phyloP scores from a whole-genome alignment of 306 rosid species.

The Vicia faba region DNA sequence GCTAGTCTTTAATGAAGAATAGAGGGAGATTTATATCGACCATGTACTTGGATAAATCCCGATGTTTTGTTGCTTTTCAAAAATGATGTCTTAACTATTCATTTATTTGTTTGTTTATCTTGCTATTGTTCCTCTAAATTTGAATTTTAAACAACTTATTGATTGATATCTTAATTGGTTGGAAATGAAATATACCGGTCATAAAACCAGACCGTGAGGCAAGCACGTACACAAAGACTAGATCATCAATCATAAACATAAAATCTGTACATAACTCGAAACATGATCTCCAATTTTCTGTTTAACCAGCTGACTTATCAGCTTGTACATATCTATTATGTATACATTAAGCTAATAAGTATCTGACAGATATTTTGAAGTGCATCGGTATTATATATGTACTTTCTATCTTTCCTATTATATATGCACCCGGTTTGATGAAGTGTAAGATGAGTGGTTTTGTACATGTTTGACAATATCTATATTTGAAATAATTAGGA shows the following conservation, averaged over 20 bases:
- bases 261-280: constrained; percentile 20
- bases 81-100: neutral
- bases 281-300: constrained; percentile 2
- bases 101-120: constrained; percentile 7
- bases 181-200: neutral
- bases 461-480: constrained; percentile 35
- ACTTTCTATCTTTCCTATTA: constrained; percentile 12
- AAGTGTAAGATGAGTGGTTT: constrained; percentile 22
- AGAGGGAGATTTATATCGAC: constrained; percentile 9
- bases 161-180: neutral
- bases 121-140: constrained; percentile 19
- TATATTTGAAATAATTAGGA: constrained; percentile 31
- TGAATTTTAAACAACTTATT: constrained; percentile 18
- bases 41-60: constrained; percentile 25
- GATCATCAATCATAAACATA: constrained; percentile 12
- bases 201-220: constrained; percentile 11
- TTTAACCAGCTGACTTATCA: neutral
- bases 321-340: constrained; percentile 6
- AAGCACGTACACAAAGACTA: constrained; percentile 5
- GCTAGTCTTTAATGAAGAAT: constrained; percentile 22
- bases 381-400: constrained; percentile 14
- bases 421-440: constrained; percentile 4
- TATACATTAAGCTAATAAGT: constrained; percentile 5
- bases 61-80: constrained; percentile 12
- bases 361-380: constrained; percentile 14